phyloP scores from a whole-genome alignment of 2,329 filamentous ascomycete species.

The Aspergillus sp. region DNA sequence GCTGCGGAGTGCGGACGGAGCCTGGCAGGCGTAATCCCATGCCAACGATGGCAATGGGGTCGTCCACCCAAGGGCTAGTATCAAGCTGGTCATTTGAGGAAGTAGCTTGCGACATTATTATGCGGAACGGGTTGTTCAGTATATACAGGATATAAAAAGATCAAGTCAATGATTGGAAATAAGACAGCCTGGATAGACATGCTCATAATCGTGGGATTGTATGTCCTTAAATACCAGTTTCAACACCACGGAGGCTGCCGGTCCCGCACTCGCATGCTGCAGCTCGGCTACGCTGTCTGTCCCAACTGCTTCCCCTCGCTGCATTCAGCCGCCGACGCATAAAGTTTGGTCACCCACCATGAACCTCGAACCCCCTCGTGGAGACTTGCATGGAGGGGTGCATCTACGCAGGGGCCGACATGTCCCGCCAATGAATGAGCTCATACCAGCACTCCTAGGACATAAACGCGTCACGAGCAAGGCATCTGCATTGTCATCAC shows the following conservation, averaged over 20 bases:
- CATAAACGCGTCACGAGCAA: not conserved
- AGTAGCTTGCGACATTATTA: not conserved
- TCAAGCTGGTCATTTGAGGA: not conserved
- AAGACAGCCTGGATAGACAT: not conserved
- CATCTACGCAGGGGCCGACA: not conserved
- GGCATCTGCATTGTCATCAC: not conserved
- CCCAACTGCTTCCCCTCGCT: not conserved
- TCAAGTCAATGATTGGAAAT: not conserved
- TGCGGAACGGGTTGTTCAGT: not conserved
- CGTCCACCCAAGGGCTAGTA: not conserved
- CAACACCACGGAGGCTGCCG: not conserved
- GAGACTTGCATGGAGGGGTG: not conserved
- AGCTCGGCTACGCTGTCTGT: not conserved
- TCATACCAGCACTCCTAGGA: not conserved
- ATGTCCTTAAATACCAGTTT: not conserved
- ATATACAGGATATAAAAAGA: not conserved
- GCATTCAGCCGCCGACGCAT: not conserved
- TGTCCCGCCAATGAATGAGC: not conserved
- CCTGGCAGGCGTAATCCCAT: conserved; percentile 22
- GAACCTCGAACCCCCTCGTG: not conserved
- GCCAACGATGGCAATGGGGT: conserved; percentile 13
- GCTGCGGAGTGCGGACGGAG: conserved; percentile 13
- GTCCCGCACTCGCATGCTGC: not conserved
- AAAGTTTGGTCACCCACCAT: not conserved
- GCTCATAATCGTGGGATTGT: not conserved